These are phyloP conservation scores for Corymbia maculata DNA, from an alignment of 345 rosid genomes.

Conservation along the genomic window DNA sequence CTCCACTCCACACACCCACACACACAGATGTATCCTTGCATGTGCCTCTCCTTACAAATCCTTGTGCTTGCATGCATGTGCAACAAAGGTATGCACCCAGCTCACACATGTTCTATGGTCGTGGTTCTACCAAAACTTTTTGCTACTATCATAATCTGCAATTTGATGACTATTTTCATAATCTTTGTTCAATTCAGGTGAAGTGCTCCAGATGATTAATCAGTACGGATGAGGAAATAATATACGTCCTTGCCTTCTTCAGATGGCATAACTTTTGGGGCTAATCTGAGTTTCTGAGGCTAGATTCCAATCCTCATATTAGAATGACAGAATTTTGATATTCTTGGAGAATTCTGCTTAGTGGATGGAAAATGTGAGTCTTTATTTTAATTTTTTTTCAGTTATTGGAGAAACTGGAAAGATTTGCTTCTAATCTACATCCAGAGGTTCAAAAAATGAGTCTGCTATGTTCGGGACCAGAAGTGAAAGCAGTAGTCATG, in stretches of 20 bases:
- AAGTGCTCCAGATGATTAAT: not conserved
- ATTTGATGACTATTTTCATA: not conserved
- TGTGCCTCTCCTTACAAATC: not conserved
- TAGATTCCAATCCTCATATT: not conserved
- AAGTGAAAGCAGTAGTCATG: not conserved
- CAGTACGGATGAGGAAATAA: not conserved
- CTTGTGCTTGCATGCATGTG: not conserved
- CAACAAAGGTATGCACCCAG: not conserved
- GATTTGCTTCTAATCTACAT: not conserved
- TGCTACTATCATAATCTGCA: not conserved
- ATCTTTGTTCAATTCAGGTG: not conserved
- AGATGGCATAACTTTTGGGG: not conserved
- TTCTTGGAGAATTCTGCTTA: not conserved
- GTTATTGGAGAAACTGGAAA: not conserved
- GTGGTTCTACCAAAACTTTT: not conserved
- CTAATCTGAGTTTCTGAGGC: not conserved
- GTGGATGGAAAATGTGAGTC: not conserved
- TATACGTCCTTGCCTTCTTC: not conserved
- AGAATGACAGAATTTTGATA: not conserved
- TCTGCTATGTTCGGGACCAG: not conserved
- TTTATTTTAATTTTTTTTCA: not conserved
- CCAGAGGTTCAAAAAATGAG: not conserved
- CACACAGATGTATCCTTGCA: not conserved
- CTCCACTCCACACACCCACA: not conserved
- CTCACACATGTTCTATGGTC: not conserved